Base-by-base conservation (phyloP, 257 asterid genomes). In the Solanum stenotomum region DNA sequence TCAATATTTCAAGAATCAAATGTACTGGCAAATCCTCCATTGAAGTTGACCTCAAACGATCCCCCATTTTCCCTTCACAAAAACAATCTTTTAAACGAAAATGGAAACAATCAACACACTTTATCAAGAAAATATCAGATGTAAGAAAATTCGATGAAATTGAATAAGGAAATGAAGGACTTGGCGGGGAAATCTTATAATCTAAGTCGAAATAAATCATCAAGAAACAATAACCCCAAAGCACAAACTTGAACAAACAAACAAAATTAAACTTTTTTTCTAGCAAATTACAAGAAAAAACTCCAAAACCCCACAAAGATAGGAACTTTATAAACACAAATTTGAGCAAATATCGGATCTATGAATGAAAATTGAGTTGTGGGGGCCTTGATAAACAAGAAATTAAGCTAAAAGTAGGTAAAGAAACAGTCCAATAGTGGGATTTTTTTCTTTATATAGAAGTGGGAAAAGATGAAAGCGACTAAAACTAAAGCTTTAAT, bases 21-120 rank as follows among this genome's bases (percentile, higher is more conserved):
- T 95, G 98, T 87, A 87, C 88, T 27, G 98, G 98, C 90, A 95
- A 90, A 89, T 95, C 98, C 34, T 94, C 98, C 89, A 95, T 89
- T 16, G 87, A 77, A 83, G 88, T 84, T 70, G 92, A 87, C 91
- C 91, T 90, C 13, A 91, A 89, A 46, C 92, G 89, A 90, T 93
- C 97, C 92, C 92, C 97, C 97, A 94, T 94, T 87, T 90, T 63
- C 33, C 14, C 44, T 29, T 35, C 38, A 1, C 87, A 85, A 89
- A 90, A 85, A 90, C 93, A 94, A 93, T 87, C 88, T 90, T 93
- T 91, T 46, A 87, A 90, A 85, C 93, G 95, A 83, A 92, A 93
- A 29, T 91, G 91, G 86, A 90, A 87, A 84, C 93, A 87, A 76
- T 90, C 42, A 18, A 89, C 77, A 85, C 93, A 94, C 89, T 90